Evolutionary conservation across 805 yeast genomes (phyloP), one percentile per base, ranked within the genome.

Genomic region (Helenozyma rhizophorensis): DNA sequence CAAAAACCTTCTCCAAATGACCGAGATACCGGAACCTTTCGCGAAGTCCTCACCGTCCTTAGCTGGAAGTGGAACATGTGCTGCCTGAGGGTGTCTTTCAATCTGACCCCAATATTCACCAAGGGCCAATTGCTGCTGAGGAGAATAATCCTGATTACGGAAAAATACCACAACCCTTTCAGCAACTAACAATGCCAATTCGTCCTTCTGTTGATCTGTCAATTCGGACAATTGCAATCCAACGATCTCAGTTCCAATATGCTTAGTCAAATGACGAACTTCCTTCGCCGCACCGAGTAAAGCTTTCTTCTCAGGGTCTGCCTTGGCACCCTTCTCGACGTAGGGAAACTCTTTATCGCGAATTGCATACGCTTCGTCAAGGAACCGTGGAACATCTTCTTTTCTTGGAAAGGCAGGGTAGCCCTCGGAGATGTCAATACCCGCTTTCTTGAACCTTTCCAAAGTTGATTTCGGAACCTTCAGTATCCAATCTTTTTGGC

Each of bases 81-180:
- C 47, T 15, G 51, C 50, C 33, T 54, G 59, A 11, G 62, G 65
- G 39, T 68, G 74, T 21, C 48, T 53, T 40, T 70, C 74, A 29
- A 63, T 58, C 34, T 60, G 59, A 23, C 76, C 76, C 51, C 51
- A 71, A 53, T 69, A 69, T 17, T 64, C 42, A 27, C 76, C 77
- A 14, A 71, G 43, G 29, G 56, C 69, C 33, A 60, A 48, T 48
- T 70, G 76, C 35, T 57, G 56, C 43, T 58, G 27, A 4, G 27
- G 27, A 5, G 27, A 38, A 21, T 6, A 21, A 9, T 21, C 23
- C 11, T 21, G 12, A n/a, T 21, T 5, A 9, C 12, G 23, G 60
- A 72, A 70, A 45, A 72, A 70, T 12, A 72, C 76, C 25, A 70
- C 76, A n/a, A 63, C 65, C 44, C 77, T 60, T 49, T 68, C 73